phyloP scores from a whole-genome alignment of 352 stramenopile genomes.

The Pythium oligandrum region DNA sequence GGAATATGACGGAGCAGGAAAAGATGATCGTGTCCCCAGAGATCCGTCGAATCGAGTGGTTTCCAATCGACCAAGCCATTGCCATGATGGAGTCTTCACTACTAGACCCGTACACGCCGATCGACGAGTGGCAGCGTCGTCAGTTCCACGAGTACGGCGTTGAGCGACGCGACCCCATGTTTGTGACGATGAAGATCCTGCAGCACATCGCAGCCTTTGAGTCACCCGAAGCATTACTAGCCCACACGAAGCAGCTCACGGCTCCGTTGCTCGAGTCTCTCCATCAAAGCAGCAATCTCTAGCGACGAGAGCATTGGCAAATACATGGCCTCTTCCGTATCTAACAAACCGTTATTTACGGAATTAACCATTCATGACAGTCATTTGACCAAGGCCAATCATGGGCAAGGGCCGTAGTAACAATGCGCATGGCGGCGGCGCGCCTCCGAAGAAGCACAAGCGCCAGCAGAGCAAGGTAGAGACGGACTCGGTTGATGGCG shows the following conservation, averaged over 20 bases:
- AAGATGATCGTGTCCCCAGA: constrained; percentile 52
- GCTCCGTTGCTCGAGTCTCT: constrained; percentile 17
- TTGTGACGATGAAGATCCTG: constrained; percentile 42
- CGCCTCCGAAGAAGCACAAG: no score
- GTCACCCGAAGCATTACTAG: constrained; percentile 15
- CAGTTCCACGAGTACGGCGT: constrained; percentile 36
- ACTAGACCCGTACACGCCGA: constrained; percentile 19
- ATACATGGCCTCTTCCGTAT: no score
- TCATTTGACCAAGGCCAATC: no score
- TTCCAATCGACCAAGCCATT: constrained; percentile 46
- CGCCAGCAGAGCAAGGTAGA: no score
- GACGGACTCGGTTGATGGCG: not conserved
- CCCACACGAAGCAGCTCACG: constrained; percentile 20
- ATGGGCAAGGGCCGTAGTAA: no score
- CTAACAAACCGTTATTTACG: no score
- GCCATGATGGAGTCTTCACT: constrained; percentile 32
- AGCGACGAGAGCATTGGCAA: no score
- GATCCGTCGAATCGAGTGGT: constrained; percentile 50
- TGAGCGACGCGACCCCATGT: constrained; percentile 41
- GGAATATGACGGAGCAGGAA: constrained; percentile 25
- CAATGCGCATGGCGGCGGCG: no score
- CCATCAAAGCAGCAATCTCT: constrained; percentile 3
- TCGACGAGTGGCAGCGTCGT: constrained; percentile 36
- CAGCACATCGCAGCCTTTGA: constrained; percentile 27
- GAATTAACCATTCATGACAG: no score